These are phyloP conservation scores for Fusarium decemcellulare DNA, from an alignment of 2,329 filamentous ascomycete species.

Conservation along the genomic window DNA sequence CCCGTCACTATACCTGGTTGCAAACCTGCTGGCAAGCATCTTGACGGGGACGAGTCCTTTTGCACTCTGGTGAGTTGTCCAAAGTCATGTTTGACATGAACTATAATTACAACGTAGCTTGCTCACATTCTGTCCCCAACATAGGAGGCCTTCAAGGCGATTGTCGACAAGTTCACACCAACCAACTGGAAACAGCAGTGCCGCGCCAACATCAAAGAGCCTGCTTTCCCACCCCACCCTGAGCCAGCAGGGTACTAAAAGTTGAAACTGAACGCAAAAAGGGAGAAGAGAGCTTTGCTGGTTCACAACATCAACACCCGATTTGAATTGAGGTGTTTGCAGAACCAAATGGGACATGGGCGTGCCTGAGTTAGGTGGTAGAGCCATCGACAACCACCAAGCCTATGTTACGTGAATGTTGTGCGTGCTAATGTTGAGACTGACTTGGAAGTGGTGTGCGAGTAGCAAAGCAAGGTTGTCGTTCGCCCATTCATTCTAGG, in stretches of 20 bases:
- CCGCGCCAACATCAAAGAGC: constrained; percentile 58
- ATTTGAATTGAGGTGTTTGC: constrained; percentile 14
- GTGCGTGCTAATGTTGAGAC: too few species aligned
- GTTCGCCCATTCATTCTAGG: too few species aligned
- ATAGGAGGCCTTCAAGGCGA: constrained; percentile 89
- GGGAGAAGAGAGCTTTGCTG: not conserved
- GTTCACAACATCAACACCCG: not conserved
- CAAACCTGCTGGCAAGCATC: constrained; percentile 80
- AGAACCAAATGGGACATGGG: not conserved
- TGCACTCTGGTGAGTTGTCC: constrained; percentile 81
- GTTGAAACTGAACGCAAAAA: not conserved
- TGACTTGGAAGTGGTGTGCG: not conserved
- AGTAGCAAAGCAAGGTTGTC: too few species aligned
- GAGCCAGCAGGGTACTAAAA: constrained; percentile 65
- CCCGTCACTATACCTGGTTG: constrained; percentile 89
- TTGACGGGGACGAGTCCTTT: constrained; percentile 88
- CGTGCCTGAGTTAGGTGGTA: not conserved
- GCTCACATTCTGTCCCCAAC: constrained; percentile 13
- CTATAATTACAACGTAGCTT: constrained; percentile 1
- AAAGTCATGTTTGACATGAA: not conserved
- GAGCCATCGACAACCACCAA: not conserved
- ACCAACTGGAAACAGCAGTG: constrained; percentile 78
- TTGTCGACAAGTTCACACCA: constrained; percentile 93
- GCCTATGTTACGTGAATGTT: too few species aligned
- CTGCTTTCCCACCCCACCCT: constrained; percentile 62